Base-by-base conservation (phyloP, 768 basidiomycete species). In the Boletus edulis region DNA sequence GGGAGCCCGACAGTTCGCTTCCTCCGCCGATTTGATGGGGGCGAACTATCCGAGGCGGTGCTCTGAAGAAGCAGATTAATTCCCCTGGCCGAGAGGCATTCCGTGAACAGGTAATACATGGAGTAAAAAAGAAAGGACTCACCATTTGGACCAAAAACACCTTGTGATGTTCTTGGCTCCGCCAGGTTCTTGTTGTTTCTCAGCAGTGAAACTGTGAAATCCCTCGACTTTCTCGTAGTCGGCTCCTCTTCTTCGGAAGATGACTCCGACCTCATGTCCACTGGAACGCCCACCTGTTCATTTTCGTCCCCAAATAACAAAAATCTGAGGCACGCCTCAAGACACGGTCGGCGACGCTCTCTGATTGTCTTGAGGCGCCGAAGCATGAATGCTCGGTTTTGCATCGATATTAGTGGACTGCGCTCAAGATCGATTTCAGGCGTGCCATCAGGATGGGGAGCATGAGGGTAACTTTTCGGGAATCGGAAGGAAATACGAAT, bases 81-180 rank as follows among this genome's bases (percentile, higher is more conserved):
- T 94, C 86, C 46, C 92, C 94, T 95, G 58, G 45, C 12, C 37
- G 20, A 57, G 29, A 45, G 40, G n/a, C 42, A 15, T 32, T 24
- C 12, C 27, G 18, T 59, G 45, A 57, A 46, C 11, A 49, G n/a
- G 17, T 51, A n/a, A 43, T 50, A 53, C 15, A 41, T 17, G 3
- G 4, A 24, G 32, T 34, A 17, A 35, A 51, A 31, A 24, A 9
- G 4, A 24, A 39, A 27, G 8, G 4, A 65, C 76, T 44, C 55
- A 92, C 94, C 94, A 65, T 92, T 91, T 0, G 90, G 89, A 1
- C 93, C 90, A 75, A 95, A 96, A 0, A 86, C 81, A 3, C 91
- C 94, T 63, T 94, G 93, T 2, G 90, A 92, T 0, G 89, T 91
- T 57, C 90, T 75, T 2, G 92, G 87, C 68, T 94, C 91, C 0